Conservation (phyloP, 2,329 filamentous ascomycete species). For the Fusarium solani-melongenae region DNA sequence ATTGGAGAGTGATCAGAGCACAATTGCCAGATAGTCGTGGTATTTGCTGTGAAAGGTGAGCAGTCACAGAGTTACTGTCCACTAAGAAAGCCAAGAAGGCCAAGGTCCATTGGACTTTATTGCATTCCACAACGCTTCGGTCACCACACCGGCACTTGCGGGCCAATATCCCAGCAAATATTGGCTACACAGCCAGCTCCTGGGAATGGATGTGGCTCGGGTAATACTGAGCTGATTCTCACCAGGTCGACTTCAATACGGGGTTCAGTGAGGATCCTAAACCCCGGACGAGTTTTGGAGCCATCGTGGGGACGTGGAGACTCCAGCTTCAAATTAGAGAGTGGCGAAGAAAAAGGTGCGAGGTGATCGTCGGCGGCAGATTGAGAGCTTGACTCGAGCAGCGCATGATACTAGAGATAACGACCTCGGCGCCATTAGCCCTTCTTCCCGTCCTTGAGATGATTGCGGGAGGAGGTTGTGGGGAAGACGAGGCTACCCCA, state of each 20-base stretch:
- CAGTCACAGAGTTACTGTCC: conserved; percentile 3
- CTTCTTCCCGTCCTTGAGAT: conserved; percentile 14
- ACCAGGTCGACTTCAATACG: conserved; percentile 1
- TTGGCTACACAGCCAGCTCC: conserved; percentile 12
- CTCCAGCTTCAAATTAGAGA: conserved; percentile 20
- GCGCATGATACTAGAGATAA: conserved; percentile 22
- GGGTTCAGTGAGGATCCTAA: not conserved
- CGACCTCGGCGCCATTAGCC: conserved; percentile 7
- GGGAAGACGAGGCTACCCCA: conserved; percentile 43
- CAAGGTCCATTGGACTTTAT: not conserved
- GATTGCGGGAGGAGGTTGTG: conserved; percentile 35
- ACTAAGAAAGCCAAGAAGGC: not conserved
- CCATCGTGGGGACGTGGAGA: conserved; percentile 16
- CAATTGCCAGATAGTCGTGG: conserved; percentile 8
- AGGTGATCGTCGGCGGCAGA: conserved; percentile 25
- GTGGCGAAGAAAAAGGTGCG: conserved; percentile 4
- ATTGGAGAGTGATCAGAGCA: conserved; percentile 12
- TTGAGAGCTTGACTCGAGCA: conserved; percentile 32
- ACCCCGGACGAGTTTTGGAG: conserved; percentile 2
- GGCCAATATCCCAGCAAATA: conserved; percentile 19
- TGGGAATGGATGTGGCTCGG: conserved; percentile 9
- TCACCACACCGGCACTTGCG: conserved; percentile 27
- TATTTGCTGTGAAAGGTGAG: conserved; percentile 8
- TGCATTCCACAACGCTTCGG: conserved; percentile 18
- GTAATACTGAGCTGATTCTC: conserved; percentile 8